Evolutionary conservation across 148 eudicot genomes (phyloP), one percentile per base, ranked within the genome.

Genomic region (Cornus florida): DNA sequence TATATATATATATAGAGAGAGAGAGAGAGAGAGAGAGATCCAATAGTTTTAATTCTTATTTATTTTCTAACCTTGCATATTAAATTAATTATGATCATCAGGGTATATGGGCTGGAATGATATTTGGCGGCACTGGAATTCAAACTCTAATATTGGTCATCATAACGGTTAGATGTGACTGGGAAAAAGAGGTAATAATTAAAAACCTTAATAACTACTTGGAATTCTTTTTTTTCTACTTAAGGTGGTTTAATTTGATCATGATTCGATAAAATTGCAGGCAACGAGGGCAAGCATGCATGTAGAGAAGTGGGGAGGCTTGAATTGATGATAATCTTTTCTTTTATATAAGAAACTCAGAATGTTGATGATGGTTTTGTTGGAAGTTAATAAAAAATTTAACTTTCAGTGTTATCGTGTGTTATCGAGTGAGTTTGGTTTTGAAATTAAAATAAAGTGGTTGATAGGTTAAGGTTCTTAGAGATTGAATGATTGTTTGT

Each of bases 121-220:
- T 53, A 1, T 14, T 53, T 12, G 90, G 80, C 84, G 90, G 90
- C 38, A 85, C 88, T 17, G 71, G 79, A 0, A 60, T 87, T 69
- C 90, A 87, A 43, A 85, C 90, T 14, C 20, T 83, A 19, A 81
- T 87, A 62, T 67, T 87, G 60, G 70, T 70, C 50, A 70, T 85
- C 39, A 76, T 87, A 66, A 85, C 86, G 7, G 38, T 75, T 35
- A 78, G 86, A 43, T 85, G 84, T 70, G 84, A 87, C 16, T 87
- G 90, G 90, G 88, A 82, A 9, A 84, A 82, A 72, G 89, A 87
- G 89, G 89, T 87, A 84, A 64, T 9, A 17, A 46, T 56, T 2
- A 28, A 56, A 16, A 17, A 20, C 22, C 65, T 39, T 50, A 50
- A 10, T 50, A 10, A 10, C 11, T 53, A 53, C 16, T 53, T 53